Evolutionary conservation across 768 basidiomycete genomes (phyloP), one percentile per base, ranked within the genome.

Genomic region (Baorangia bicolor): DNA sequence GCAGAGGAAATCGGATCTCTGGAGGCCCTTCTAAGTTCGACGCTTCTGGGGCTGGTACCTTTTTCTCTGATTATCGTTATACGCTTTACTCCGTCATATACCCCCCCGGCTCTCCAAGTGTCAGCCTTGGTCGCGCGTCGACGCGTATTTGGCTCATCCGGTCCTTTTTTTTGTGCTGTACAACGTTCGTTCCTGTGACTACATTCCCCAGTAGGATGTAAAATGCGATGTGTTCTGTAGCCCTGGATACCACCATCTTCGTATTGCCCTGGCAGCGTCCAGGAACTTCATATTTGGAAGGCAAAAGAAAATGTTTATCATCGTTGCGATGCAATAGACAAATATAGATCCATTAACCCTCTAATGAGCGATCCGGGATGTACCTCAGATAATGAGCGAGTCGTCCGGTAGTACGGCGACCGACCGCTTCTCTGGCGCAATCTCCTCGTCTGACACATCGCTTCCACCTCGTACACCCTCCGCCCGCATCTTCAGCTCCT

Each of bases 401-500:
- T 43, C 38, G 20, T 59, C 38, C 6, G 35, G 49, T 2, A 37
- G 14, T 21, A 47, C 33, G 5, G n/a, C 35, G 13, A 8, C 31
- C 27, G 27, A 31, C 45, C 10, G 16, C 47, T 49, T 50, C 12
- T 51, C 46, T 2, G n/a, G 2, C 9, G 23, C 39, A 8, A 35
- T 8, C 18, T 39, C 51, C 34, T 49, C 61, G 21, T 57, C 57
- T 23, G 42, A 52, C 8, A 14, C 33, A 13, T 41, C 48, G 4
- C 21, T 21, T n/a, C 39, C 23, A 8, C 27, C 16, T 4, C 18
- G 34, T 10, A 12, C 33, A 13, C 13, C 28, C 7, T 27, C 48
- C 27, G 13, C 41, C 18, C 34, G 40, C 18, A 3, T 43, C 51
- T 64, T 72, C 38, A 75, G 54, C 27, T 60, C 70, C 11, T 61